Conservation (phyloP, 1,284 basidiomycete species). For the Porodaedalea pini region DNA sequence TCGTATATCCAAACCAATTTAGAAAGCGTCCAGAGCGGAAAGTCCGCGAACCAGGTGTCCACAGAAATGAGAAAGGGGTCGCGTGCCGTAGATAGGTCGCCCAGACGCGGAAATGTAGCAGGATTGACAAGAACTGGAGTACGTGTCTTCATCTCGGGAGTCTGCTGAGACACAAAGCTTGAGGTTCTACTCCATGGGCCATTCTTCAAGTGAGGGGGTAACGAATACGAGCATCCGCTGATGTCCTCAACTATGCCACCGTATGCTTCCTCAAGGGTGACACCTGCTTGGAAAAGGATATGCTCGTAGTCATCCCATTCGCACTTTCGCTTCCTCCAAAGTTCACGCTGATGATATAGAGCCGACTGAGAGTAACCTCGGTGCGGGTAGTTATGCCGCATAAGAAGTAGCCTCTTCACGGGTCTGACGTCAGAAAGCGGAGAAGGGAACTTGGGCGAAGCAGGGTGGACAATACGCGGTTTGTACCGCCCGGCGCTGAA, state of each 20-base stretch:
- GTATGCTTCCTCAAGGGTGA: slow-evolving; percentile 15
- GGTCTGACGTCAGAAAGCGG: slow-evolving; percentile 13
- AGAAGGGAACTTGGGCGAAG: slow-evolving; percentile 17
- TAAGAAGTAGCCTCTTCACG: background rate
- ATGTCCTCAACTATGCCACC: slow-evolving; percentile 14
- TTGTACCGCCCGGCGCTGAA: background rate
- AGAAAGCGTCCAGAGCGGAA: slow-evolving; percentile 21
- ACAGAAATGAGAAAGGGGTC: slow-evolving; percentile 19
- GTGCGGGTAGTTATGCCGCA: slow-evolving; percentile 14
- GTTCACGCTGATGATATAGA: slow-evolving; percentile 8
- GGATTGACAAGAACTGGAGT: slow-evolving; percentile 7
- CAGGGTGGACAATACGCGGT: slow-evolving; percentile 4
- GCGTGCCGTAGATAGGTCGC: slow-evolving; percentile 16
- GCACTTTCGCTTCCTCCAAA: slow-evolving; percentile 16
- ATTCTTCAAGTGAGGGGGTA: slow-evolving; percentile 1
- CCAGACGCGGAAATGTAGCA: slow-evolving; percentile 19
- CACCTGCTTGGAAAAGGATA: slow-evolving; percentile 8
- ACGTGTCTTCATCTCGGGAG: background rate
- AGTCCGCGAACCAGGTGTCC: slow-evolving; percentile 17
- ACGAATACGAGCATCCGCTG: background rate
- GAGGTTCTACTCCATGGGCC: slow-evolving; percentile 4
- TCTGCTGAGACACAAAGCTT: background rate
- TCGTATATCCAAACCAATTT: slow-evolving; percentile 21
- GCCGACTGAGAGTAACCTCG: slow-evolving; percentile 18
- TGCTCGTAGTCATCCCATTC: slow-evolving; percentile 20